Evolutionary conservation across 2,329 filamentous ascomycete genomes (phyloP), one percentile per base, ranked within the genome.

Genomic region (Beauveria rudraprayagi): DNA sequence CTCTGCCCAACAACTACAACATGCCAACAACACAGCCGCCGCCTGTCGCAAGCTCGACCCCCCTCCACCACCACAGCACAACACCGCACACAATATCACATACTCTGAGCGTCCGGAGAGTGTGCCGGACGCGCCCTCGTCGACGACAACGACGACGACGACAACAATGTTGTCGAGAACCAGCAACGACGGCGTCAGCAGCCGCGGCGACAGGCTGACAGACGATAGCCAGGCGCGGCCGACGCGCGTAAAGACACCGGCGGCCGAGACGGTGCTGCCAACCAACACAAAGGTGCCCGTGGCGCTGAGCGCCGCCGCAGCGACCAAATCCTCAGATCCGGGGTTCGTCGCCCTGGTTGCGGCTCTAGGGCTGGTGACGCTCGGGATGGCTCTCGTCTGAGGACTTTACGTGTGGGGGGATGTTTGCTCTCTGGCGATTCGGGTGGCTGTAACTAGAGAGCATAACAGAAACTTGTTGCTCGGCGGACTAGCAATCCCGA

Each of bases 231-330:
- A 54, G 30, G 46, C 37, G 37, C 51, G 59, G 1, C 59, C 59
- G n/a, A 61, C 59, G 8, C 17, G 19, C 8, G 37, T 56, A 10
- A 61, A 61, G 59, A 61, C 59, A 53, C 59, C 59, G 9, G 59
- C 59, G 22, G 37, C 46, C 8, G 48, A 60, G 53, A 55, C 50
- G 59, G 24, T 56, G 22, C 40, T 46, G 52, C 59, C 52, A 11
- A 56, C 44, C 3, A 44, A 61, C 14, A 61, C 59, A 16, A 61
- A 61, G 46, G 53, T 61, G 24, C 59, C 59, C 17, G 59, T 56
- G 9, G 53, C 46, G 2, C n/a, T 24, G 30, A 61, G 59, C 43
- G 24, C 16, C 3, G 51, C 30, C 11, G 51, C 26, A 10, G 16
- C 16, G 19, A 61, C 30, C 30, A 55, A 30, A 1, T 9, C 11